These are phyloP conservation scores for Colletotrichum nymphaeae DNA, from an alignment of 2,329 filamentous ascomycete species.

Conservation along the genomic window DNA sequence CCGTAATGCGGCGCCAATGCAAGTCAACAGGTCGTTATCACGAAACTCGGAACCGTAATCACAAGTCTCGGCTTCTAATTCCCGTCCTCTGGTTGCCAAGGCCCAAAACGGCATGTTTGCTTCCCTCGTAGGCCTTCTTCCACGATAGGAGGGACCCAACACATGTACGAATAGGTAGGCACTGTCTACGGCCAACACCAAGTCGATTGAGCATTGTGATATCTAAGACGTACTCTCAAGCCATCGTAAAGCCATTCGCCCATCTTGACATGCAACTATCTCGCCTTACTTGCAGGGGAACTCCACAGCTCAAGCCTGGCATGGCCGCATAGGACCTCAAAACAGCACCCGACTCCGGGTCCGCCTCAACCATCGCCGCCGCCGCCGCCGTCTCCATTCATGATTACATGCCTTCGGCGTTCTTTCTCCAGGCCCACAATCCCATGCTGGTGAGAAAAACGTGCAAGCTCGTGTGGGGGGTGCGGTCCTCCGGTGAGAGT, in stretches of 20 bases:
- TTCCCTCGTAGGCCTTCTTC: no score
- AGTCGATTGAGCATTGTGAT: not conserved
- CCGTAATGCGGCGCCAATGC: constrained; percentile 2
- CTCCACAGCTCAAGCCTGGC: not conserved
- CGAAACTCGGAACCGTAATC: not conserved
- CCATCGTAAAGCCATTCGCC: not conserved
- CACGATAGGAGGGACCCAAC: not conserved
- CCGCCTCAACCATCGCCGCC: not conserved
- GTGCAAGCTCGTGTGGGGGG: not conserved
- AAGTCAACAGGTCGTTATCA: not conserved
- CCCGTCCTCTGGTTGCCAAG: not conserved
- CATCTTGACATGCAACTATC: constrained; percentile 12
- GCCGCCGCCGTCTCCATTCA: not conserved
- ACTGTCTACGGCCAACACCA: not conserved
- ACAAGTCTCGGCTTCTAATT: not conserved
- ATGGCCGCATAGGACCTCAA: not conserved
- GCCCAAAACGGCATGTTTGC: not conserved
- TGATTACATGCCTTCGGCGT: not conserved
- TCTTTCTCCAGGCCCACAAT: constrained; percentile 18
- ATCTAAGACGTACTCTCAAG: not conserved
- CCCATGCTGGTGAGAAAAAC: not conserved
- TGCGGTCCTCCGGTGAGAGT: constrained; percentile 25
- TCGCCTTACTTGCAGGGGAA: constrained; percentile 7
- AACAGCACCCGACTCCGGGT: not conserved
- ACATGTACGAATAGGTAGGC: not conserved